A percentile compares a stretch with the other conserved stretches of the same genome.
Conservation (phyloP, 352 stramenopile genomes). For the Phytophthora brassicae region DNA sequence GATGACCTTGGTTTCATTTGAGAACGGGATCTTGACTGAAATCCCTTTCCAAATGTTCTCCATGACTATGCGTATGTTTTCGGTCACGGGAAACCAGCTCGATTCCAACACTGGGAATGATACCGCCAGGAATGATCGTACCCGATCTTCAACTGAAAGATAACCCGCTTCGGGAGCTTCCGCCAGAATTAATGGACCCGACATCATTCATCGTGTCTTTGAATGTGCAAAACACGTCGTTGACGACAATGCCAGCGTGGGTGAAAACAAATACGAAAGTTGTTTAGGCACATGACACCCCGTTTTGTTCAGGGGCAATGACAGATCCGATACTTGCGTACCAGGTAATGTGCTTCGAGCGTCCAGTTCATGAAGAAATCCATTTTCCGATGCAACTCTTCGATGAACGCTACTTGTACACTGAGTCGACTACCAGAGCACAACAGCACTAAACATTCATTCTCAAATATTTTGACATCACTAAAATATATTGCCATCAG, state of each 20-base stretch:
- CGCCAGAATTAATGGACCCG: slow-evolving; percentile 12
- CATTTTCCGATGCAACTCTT: slow-evolving; percentile 2
- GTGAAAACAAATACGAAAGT: slow-evolving; percentile 23
- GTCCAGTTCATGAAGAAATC: neutral
- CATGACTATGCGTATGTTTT: slow-evolving; percentile 9
- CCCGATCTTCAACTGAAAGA: slow-evolving; percentile 12
- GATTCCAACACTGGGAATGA: slow-evolving; percentile 24
- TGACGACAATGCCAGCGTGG: slow-evolving; percentile 15
- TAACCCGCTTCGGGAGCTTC: slow-evolving; percentile 21
- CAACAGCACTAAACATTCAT: no score
- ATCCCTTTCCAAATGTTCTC: slow-evolving; percentile 29
- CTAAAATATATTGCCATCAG: no score
- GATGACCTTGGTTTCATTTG: slow-evolving; percentile 11
- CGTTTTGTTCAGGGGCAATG: slow-evolving; percentile 13
- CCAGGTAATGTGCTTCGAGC: slow-evolving; percentile 24
- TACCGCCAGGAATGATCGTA: slow-evolving; percentile 25
- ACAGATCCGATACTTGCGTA: slow-evolving; percentile 13
- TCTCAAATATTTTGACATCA: no score
- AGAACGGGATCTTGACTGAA: slow-evolving; percentile 18
- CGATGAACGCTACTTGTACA: no score
- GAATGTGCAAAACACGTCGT: slow-evolving; percentile 13
- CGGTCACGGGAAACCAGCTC: slow-evolving; percentile 13
- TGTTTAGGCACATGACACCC: slow-evolving; percentile 14
- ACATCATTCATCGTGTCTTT: slow-evolving; percentile 22
- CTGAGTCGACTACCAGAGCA: no score